Percentiles rank a stretch among this genome's conserved stretches.
Evolutionary conservation across 2,329 filamentous ascomycete species (phyloP).

Genomic region (Apiospora rasikravindrae): DNA sequence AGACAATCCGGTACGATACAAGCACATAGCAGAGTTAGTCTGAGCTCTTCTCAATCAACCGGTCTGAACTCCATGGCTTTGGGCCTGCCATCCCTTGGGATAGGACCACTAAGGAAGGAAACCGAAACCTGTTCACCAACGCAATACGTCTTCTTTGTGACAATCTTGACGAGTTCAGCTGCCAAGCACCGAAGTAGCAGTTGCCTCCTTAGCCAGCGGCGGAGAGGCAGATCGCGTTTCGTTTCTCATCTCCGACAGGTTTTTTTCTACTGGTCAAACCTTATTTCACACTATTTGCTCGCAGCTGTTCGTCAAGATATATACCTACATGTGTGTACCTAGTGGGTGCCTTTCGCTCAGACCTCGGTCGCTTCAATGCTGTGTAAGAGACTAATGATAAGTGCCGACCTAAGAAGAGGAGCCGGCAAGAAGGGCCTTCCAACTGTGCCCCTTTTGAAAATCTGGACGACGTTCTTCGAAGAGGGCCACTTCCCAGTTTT

Average conservation of each 20-base stretch:
- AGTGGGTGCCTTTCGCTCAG: slow-evolving; percentile 7
- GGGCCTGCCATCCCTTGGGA: background rate
- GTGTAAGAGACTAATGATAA: background rate
- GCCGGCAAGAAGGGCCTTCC: background rate
- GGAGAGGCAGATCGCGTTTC: background rate
- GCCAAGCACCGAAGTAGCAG: background rate
- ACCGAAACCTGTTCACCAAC: background rate
- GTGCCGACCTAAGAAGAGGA: background rate
- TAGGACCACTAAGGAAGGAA: background rate
- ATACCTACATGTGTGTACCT: background rate
- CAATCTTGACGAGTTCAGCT: background rate
- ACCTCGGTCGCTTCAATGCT: background rate
- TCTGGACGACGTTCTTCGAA: background rate
- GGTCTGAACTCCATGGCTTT: background rate
- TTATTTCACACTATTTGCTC: slow-evolving; percentile 1
- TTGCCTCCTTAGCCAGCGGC: background rate
- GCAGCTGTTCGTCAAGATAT: background rate
- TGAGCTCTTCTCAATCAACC: background rate
- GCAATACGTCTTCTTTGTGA: background rate
- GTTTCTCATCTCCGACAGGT: background rate
- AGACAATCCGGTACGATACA: background rate
- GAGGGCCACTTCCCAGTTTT: background rate
- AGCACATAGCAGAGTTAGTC: background rate
- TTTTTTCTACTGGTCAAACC: background rate
- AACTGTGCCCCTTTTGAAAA: background rate